phyloP scores from a whole-genome alignment of 495 filamentous ascomycete genomes.

The Xylaria bambusicola region DNA sequence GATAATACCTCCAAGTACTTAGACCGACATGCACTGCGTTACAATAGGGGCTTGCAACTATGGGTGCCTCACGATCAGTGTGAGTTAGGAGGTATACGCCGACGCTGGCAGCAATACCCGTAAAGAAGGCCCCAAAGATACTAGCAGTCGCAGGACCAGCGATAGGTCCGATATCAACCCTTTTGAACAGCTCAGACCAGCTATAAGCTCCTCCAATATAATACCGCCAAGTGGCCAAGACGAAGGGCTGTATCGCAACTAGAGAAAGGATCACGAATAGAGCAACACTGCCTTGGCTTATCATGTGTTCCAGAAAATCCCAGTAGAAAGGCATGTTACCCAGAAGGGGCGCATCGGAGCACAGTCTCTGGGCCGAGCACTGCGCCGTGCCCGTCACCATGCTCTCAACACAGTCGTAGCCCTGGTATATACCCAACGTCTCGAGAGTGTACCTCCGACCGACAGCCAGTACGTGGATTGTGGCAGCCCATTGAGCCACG shows the following conservation, averaged over 20 bases:
- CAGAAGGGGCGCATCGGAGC: conserved; percentile 3
- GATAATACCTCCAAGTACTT: conserved; percentile 13
- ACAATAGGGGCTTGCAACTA: conserved; percentile 8
- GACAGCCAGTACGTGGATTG: conserved; percentile 6
- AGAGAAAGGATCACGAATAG: background rate
- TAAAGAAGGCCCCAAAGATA: background rate
- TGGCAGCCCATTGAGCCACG: conserved; percentile 10
- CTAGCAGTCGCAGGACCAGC: background rate
- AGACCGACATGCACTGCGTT: conserved; percentile 13
- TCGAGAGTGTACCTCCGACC: background rate
- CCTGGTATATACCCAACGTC: background rate
- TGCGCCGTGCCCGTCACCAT: conserved; percentile 3
- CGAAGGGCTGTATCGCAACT: background rate
- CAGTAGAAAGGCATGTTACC: background rate
- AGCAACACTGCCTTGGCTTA: background rate
- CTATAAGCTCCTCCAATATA: background rate
- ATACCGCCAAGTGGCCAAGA: background rate
- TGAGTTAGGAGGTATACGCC: background rate
- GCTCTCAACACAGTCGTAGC: background rate
- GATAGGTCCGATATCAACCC: conserved; percentile 4
- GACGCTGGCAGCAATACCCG: background rate
- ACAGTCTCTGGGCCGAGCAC: conserved; percentile 4
- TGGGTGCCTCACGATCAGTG: conserved; percentile 6
- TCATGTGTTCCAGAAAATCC: background rate
- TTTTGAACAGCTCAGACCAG: conserved; percentile 3